Evolutionary conservation across 78 protist species (phyloP), one percentile per base, ranked within the genome.

Genomic region (Dictyostelium firmibasis): DNA sequence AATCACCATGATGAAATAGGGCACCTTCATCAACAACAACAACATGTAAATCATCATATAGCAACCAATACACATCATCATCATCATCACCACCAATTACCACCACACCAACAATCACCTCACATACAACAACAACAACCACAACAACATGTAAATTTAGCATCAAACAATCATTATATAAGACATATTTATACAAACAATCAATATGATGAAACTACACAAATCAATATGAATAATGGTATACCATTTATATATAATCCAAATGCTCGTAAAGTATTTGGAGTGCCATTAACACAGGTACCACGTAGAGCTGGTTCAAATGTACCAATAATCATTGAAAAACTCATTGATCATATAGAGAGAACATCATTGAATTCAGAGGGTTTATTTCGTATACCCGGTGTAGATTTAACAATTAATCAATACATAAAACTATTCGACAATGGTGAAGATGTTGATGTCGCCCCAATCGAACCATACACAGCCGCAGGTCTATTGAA

Each of bases 401-500:
- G 94, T 33, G 69, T 85, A 6, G 94, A 89, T 70, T 78, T 89
- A 14, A 69, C 87, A 11, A 89, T 89, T 13, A 57, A 38, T 8
- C 64, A 78, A 29, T 89, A 38, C 31, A 85, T 89, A 7, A 60
- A 84, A 43, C 36, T 89, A 38, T 89, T 81, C 57, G 83, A 89
- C 33, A 89, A 70, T 50, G 84, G 75, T 23, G 94, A 78, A 11
- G 94, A 89, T 60, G 94, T 89, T 6, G 94, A 89, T 50, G 94
- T 89, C 2, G 67, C 87, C 4, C 77, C 94, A 16, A 50, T 89
- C 4, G 94, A 89, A 43, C 94, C 94, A 11, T 89, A 89, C 31
- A 89, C 94, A 20, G 81, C 94, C 1, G 94, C 94, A 3, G 94
- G 94, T 81, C 57, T 89, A 27, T 75, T 89, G n/a, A 89, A 89